A percentile compares a stretch with the other conserved stretches of the same genome.
Evolutionary conservation across 768 basidiomycete species (phyloP).

Genomic region (Galerina marginata): DNA sequence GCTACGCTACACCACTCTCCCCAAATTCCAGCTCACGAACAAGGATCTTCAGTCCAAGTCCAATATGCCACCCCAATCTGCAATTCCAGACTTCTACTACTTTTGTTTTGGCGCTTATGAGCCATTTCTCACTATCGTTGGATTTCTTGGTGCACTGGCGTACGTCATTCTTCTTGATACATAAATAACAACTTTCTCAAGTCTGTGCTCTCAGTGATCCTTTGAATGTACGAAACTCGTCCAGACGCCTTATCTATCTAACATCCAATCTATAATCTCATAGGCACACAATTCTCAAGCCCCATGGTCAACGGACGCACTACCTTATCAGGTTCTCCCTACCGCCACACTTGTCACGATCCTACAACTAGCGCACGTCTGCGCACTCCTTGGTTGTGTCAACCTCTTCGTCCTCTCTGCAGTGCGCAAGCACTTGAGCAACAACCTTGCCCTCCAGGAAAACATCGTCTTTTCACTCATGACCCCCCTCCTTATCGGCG

Average conservation of each 20-base stretch:
- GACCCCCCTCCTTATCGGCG: conserved; percentile 71
- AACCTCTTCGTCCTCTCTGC: conserved; percentile 72
- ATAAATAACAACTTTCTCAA: conserved; percentile 10
- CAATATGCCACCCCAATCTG: conserved; percentile 55
- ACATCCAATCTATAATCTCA: conserved; percentile 8
- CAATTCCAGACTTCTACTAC: conserved; percentile 77
- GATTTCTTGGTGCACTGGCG: conserved; percentile 68
- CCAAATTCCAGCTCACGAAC: conserved; percentile 13
- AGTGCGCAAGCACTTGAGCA: conserved; percentile 61
- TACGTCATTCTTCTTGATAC: conserved; percentile 30
- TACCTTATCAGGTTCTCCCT: conserved; percentile 57
- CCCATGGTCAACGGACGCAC: conserved; percentile 61
- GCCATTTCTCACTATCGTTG: conserved; percentile 66
- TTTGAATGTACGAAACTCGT: conserved; percentile 52
- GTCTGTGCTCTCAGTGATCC: conserved; percentile 53
- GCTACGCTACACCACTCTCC: conserved; percentile 5
- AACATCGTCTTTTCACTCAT: conserved; percentile 69
- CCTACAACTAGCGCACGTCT: conserved; percentile 79
- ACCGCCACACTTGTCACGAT: conserved; percentile 71
- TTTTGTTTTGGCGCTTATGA: conserved; percentile 77
- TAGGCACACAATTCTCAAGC: conserved; percentile 80
- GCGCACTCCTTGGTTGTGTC: conserved; percentile 72
- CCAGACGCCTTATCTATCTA: background rate
- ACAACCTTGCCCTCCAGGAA: conserved; percentile 71
- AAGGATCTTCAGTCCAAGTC: conserved; percentile 7